phyloP scores from a whole-genome alignment of 371 early-diverging fungal species.

The Mucor racemosus region DNA sequence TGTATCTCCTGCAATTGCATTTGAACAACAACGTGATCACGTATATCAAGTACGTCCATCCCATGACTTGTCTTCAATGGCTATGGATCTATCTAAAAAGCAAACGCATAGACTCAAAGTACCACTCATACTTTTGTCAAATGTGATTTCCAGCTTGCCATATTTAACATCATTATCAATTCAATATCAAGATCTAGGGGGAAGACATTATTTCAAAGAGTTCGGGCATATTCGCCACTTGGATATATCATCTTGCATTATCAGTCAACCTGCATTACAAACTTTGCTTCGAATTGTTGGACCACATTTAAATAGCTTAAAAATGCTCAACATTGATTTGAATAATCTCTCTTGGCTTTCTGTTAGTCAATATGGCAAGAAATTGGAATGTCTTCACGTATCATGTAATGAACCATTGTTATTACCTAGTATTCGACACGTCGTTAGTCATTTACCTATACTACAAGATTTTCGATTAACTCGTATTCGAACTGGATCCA shows the following conservation, averaged over 20 bases:
- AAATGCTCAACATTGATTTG: slow-evolving; percentile 50
- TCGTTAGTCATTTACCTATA: slow-evolving; percentile 14
- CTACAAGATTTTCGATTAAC: slow-evolving; percentile 48
- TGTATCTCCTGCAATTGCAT: slow-evolving; percentile 1
- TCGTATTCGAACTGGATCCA: slow-evolving; percentile 32
- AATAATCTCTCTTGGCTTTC: slow-evolving; percentile 33
- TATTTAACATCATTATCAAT: slow-evolving; percentile 32
- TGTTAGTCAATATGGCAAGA: slow-evolving; percentile 25
- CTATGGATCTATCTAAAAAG: slow-evolving; percentile 43
- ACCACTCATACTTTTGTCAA: slow-evolving; percentile 23
- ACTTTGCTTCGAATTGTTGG: slow-evolving; percentile 28
- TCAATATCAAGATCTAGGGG: slow-evolving; percentile 37
- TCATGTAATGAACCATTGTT: slow-evolving; percentile 34
- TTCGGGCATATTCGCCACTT: slow-evolving; percentile 30
- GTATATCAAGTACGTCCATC: slow-evolving; percentile 47
- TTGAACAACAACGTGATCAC: slow-evolving; percentile 44
- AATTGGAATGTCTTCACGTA: slow-evolving; percentile 36
- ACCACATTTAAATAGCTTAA: slow-evolving; percentile 26
- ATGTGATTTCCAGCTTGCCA: slow-evolving; percentile 11
- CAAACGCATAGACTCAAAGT: slow-evolving; percentile 26
- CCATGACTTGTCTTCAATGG: slow-evolving; percentile 38
- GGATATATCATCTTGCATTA: slow-evolving; percentile 45
- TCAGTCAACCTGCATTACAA: slow-evolving; percentile 36
- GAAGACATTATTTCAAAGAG: neutral
- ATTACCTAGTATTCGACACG: slow-evolving; percentile 26